These are phyloP conservation scores for Mycena galopus DNA, from an alignment of 768 basidiomycete species.

Conservation along the genomic window DNA sequence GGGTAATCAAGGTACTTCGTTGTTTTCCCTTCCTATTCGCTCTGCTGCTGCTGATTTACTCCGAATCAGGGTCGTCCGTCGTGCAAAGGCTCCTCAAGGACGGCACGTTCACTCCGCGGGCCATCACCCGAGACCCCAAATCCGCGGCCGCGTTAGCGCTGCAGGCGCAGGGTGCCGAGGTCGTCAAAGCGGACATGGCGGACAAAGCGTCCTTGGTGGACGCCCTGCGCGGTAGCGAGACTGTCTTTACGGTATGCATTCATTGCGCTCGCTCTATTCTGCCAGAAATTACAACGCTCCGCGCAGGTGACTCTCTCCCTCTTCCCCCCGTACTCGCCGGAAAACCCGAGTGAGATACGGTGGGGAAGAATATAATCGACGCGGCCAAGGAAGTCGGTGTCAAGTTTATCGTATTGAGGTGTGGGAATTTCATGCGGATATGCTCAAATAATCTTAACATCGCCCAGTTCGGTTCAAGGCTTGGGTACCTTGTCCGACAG, in stretches of 20 bases:
- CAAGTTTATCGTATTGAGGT: not conserved
- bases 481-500: not conserved
- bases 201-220: slow-evolving; percentile 45
- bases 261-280: not conserved
- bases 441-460: too few species aligned
- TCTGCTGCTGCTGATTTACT: not conserved
- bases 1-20: slow-evolving; percentile 47
- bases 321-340: not conserved
- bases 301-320: not conserved
- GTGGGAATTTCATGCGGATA: not conserved
- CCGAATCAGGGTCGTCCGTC: slow-evolving; percentile 43
- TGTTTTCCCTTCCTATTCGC: not conserved
- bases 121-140: slow-evolving; percentile 46
- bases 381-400: too few species aligned
- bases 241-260: slow-evolving; percentile 46
- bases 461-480: not conserved
- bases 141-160: slow-evolving; percentile 44
- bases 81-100: slow-evolving; percentile 47
- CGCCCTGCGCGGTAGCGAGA: too few species aligned
- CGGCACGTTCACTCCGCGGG: slow-evolving; percentile 49
- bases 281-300: too few species aligned
- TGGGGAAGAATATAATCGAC: too few species aligned
- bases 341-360: too few species aligned
- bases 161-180: slow-evolving; percentile 36
- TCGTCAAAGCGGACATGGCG: slow-evolving; percentile 36